Base-by-base conservation (phyloP, 164 flowering plant species). In the Cinnamomum chago region DNA sequence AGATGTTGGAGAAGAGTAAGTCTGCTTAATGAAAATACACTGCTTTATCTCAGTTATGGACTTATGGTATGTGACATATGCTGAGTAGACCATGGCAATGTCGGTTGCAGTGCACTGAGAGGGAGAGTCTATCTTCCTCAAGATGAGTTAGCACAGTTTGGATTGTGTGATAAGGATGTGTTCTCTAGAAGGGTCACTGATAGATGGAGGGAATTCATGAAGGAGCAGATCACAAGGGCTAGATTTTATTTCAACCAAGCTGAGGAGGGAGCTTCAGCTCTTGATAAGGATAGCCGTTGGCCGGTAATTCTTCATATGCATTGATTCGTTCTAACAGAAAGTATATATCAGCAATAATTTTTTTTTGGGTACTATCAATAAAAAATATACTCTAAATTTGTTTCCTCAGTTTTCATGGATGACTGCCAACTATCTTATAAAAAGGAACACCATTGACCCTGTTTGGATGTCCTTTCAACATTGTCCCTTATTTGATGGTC, bases 1-100 rank as follows among this genome's bases (percentile, higher is more conserved):
- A 81, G 97, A 92, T 68, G 97, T 90, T 1, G 97, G 92, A 67
- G 97, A 89, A 79, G 95, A 92, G 95, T 92, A 80, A 82, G 93
- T 77, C n/a, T n/a, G 3, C 3, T 3, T 40, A 7, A 7, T 40
- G 47, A 40, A 40, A 40, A 40, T 40, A 40, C 1, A 9, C 10
- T 5, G 47, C 47, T 40, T 40, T 40, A 5, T 9, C 47, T 7
- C 47, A 5, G 47, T 40, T 7, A 40, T 40, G 47, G 47, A 40
- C 47, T 6, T 1, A 40, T 40, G 47, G 47, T 5, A 40, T 40
- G 1, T 40, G 47, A 40, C 47, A 40, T 40, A 40, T 40, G 47
- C 10, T 40, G 11, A 40, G 47, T 40, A 40, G 47, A 40, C 47
- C 47, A 40, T 40, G 47, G 64, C 23, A 28, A 28, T 33, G 22